Percentiles rank a stretch among this genome's conserved stretches.
Conservation (phyloP, 2,329 filamentous ascomycete genomes). For the Madurella mycetomatis region DNA sequence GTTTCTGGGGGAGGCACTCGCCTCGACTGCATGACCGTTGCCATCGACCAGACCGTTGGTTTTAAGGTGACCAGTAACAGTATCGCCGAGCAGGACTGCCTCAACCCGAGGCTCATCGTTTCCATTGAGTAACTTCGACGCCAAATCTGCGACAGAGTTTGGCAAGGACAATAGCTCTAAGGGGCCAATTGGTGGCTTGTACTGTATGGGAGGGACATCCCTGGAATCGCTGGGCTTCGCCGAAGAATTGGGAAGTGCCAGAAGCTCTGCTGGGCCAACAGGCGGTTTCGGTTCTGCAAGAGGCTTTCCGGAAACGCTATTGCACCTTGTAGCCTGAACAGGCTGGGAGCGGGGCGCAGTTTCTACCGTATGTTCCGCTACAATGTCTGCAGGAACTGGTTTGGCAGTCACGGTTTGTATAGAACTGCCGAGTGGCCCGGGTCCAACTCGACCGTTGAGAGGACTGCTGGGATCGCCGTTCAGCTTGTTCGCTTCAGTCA, state of each 20-base stretch:
- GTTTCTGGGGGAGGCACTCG: slow-evolving; percentile 18
- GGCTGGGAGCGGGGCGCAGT: background rate
- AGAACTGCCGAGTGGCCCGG: background rate
- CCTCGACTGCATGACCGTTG: slow-evolving; percentile 11
- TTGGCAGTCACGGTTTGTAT: background rate
- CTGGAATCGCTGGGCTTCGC: background rate
- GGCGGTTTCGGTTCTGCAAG: slow-evolving; percentile 3
- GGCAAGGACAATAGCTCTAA: slow-evolving; percentile 20
- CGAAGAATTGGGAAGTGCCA: slow-evolving; percentile 15
- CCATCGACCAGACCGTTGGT: slow-evolving; percentile 18
- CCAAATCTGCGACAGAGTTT: slow-evolving; percentile 19
- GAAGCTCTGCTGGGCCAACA: slow-evolving; percentile 7
- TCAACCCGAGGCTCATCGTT: background rate
- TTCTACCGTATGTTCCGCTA: background rate
- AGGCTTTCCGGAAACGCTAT: background rate
- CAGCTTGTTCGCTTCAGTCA: background rate
- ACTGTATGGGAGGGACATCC: background rate
- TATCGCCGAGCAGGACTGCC: background rate
- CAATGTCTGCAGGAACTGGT: background rate
- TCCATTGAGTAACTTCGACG: background rate
- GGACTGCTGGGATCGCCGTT: background rate
- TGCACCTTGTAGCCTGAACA: background rate
- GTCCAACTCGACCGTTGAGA: background rate
- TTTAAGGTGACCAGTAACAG: background rate
- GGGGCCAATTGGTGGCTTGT: slow-evolving; percentile 21